These are phyloP conservation scores for Ogataea nitratoaversa DNA, from an alignment of 805 yeast genomes.

Conservation along the genomic window DNA sequence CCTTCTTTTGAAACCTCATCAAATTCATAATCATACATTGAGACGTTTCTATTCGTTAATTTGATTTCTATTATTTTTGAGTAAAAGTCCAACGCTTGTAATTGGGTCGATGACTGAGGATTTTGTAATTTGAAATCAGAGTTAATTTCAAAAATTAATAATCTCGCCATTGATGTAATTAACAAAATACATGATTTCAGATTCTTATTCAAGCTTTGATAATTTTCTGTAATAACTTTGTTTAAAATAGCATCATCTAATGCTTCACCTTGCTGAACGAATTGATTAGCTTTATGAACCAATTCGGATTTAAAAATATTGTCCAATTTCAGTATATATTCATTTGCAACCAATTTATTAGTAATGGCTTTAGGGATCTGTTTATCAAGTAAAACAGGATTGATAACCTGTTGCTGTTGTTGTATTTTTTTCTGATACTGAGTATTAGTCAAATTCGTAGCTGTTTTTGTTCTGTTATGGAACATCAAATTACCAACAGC, in stretches of 20 bases:
- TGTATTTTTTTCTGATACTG: constrained; percentile 23
- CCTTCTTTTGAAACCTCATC: constrained; percentile 56
- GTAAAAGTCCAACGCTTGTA: constrained; percentile 41
- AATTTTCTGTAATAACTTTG: constrained; percentile 28
- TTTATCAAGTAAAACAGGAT: constrained; percentile 30
- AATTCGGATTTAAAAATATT: constrained; percentile 32
- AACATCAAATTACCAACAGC: constrained; percentile 31
- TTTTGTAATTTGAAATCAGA: constrained; percentile 27
- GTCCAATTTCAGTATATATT: constrained; percentile 31
- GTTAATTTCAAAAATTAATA: constrained; percentile 32
- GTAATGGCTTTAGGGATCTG: constrained; percentile 28
- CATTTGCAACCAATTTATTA: constrained; percentile 27
- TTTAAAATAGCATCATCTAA: constrained; percentile 30
- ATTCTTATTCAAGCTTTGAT: constrained; percentile 26
- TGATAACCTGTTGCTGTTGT: constrained; percentile 29
- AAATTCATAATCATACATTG: constrained; percentile 79
- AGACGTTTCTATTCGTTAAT: constrained; percentile 49
- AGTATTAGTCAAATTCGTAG: constrained; percentile 11
- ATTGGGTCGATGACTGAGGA: constrained; percentile 29
- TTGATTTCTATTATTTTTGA: constrained; percentile 36
- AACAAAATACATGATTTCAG: constrained; percentile 32
- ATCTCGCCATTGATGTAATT: constrained; percentile 33
- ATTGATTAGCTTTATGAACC: constrained; percentile 26
- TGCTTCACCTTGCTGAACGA: constrained; percentile 24
- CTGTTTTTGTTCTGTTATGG: constrained; percentile 25